Evolutionary conservation across 2,329 filamentous ascomycete species (phyloP), one percentile per base, ranked within the genome.

Genomic region (Balansia obtecta): DNA sequence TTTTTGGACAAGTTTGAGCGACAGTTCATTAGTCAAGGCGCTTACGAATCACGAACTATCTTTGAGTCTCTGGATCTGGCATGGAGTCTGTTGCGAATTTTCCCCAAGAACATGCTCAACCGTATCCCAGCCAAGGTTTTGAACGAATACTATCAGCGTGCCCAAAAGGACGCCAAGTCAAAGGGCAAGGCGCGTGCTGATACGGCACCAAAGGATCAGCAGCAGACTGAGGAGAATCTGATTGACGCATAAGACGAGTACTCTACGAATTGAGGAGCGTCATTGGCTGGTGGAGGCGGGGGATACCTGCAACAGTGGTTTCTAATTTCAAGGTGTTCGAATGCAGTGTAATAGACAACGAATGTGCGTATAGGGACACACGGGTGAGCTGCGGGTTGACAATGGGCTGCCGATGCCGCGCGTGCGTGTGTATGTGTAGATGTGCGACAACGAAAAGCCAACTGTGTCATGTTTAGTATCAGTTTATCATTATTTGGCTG

Each of bases 1-100:
- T 98, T 98, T 76, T 74, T 98, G 61, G 91, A 97, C 65, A 97
- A 97, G 73, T 98, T 98, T 65, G 93, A 98, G 74, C 85, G 86
- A 56, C 88, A 86, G 52, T 98, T 97, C 71, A 95, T 98, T 68
- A 76, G 79, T 56, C 93, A 98, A 71, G 88, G 87, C 49, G 75
- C 89, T 16, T 98, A 98, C 72, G 93, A 98, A 71, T 85, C 85
- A 57, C 85, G 93, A 61, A 84, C 77, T 56, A 95, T 98, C 64
- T 90, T 81, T 69, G 93, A 98, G 70, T 95, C 88, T 44, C 80
- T 98, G 55, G 94, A 98, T 62, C 80, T 95, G 61, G 94, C 93
- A 41, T 98, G 93, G 93, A 91, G 88, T 64, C 72, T 98, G 68
- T 82, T 98, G 58, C 83, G 93, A 58, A 95, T 98, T 69, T 98